Evolutionary conservation across 495 filamentous ascomycete species (phyloP).

Genomic region (Lophiostoma macrostomum): DNA sequence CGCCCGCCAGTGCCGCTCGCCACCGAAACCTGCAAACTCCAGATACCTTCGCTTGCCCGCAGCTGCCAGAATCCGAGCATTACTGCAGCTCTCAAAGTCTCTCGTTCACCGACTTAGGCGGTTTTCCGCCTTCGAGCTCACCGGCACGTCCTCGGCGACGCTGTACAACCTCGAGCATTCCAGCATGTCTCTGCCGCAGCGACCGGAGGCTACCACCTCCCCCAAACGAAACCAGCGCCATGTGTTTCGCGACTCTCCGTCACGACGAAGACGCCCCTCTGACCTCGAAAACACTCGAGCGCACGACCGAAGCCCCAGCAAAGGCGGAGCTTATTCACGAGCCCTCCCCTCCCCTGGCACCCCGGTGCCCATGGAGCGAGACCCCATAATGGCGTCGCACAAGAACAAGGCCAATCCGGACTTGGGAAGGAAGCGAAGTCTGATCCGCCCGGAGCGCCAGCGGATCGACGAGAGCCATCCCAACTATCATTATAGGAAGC

Average conservation of each 20-base stretch:
- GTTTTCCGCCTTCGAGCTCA: slow-evolving; percentile 38
- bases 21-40: not conserved
- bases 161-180: slow-evolving; percentile 26
- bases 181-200: slow-evolving; percentile 35
- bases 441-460: slow-evolving; percentile 84
- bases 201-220: slow-evolving; percentile 25
- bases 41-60: too few relatives aligned
- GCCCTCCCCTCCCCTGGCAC: slow-evolving; percentile 35
- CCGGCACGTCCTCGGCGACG: too few relatives aligned
- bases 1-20: not conserved
- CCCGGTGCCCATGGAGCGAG: slow-evolving; percentile 31
- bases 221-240: slow-evolving; percentile 37
- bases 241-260: slow-evolving; percentile 64
- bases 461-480: slow-evolving; percentile 79
- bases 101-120: too few relatives aligned
- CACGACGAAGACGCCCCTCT: slow-evolving; percentile 58
- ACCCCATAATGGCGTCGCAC: slow-evolving; percentile 31
- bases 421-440: slow-evolving; percentile 69
- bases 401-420: slow-evolving; percentile 39
- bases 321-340: slow-evolving; percentile 15
- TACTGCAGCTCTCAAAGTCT: too few relatives aligned
- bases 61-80: too few relatives aligned
- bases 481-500: slow-evolving; percentile 90
- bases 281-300: slow-evolving; percentile 55
- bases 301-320: slow-evolving; percentile 36